Base-by-base conservation (phyloP, 176 grass and related monocot genomes). In the Oryza brachyantha region DNA sequence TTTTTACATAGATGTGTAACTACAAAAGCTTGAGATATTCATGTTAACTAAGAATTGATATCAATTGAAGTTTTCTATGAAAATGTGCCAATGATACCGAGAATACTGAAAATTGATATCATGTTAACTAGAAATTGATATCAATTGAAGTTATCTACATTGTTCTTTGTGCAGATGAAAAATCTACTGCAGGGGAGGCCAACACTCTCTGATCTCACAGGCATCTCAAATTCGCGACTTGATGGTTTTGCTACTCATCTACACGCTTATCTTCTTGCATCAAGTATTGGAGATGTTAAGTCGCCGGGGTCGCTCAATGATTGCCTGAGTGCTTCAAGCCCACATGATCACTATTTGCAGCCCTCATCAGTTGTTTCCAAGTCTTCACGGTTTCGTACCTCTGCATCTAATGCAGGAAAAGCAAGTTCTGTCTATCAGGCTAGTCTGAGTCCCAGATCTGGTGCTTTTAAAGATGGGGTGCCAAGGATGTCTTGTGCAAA, bases 391-490 rank as follows among this genome's bases (percentile, higher is more conserved):
- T 78, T 77, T 29, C 80, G 54, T 29, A 43, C 76, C 14, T 76
- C 70, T 43, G 62, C 82, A n/a, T 27, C 64, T 75, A 87, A 72
- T 67, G 72, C 68, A 38, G 69, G 77, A 55, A 87, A 87, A 40
- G 52, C 74, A 34, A 81, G 70, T 74, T 79, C 71, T 50, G 64
- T 81, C 40, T 82, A 80, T 81, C 88, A 89, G 80, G 74, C 75
- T 19, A 93, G 83, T 77, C 86, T 90, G 46, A 93, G 88, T 83
- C 91, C 94, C n/a, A 91, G 88, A 75, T 80, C 81, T 13, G 75
- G 84, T 57, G 78, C 81, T 70, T 97, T 97, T 84, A 97, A 97
- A 77, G 95, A 97, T 74, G 84, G 89, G 32, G 72, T 83, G 9
- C 81, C 76, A 45, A 88, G 81, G 79, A 72, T 24, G 9, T 90